Base-by-base conservation (phyloP, 2,329 filamentous ascomycete genomes). In the Arthrinium phaeospermum region DNA sequence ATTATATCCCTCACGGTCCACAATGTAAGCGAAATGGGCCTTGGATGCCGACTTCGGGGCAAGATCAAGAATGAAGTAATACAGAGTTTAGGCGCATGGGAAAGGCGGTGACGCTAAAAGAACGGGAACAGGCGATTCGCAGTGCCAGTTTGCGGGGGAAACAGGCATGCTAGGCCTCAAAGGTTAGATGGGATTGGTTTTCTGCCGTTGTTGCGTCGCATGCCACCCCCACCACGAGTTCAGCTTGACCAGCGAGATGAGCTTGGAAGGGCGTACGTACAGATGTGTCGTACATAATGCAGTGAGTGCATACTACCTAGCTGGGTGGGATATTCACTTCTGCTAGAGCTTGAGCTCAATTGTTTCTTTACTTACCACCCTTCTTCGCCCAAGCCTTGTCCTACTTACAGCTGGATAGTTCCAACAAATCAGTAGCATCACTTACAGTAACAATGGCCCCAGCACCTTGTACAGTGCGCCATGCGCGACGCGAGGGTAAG, bases 401-500 rank as follows among this genome's bases (percentile, higher is more conserved):
- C 30, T 19, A 61, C 53, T 22, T 37, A 22, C 16, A 61, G 30
- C 37, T 41, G 22, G 19, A 10, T 3, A 37, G 16, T 10, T 41
- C 57, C 10, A 6, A 37, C 19, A 64, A 64, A 64, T 34, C 30
- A 19, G 24, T 27, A 37, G 10, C 10, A 64, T 3, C 13, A n/a
- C 57, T 64, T 41, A 53, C 45, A 45, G 47, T 27, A 8, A 7
- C 30, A 22, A 61, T 67, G 57, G 49, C 69, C 13, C 49, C 53
- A 45, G 24, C 41, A 37, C 4, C 77, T 46, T 79, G 80, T 49
- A 81, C 77, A 34, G 85, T 92, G 76, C 87, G 89, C 70, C 87
- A 91, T 74, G 91, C 91, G 10, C 87, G 86, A 34, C 87, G 87
- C 30, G 85, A 91, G 85, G 91, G 91, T 91, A 76, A 37, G 46